A percentile compares a stretch with the other conserved stretches of the same genome.
Conservation (phyloP, 345 rosid genomes). For the Noccaea bulbosa region DNA sequence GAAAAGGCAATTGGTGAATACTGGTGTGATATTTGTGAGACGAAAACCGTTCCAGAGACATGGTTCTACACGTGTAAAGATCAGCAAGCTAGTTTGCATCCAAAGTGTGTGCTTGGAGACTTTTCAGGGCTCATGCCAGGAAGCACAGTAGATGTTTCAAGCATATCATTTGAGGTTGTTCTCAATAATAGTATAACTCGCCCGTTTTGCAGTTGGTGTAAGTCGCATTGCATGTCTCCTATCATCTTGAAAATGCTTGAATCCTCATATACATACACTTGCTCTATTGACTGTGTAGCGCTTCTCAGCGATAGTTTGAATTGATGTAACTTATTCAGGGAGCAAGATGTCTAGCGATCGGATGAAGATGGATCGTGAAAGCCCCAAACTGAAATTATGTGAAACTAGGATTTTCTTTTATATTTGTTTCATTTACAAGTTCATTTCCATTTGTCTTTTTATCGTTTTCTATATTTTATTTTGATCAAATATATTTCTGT, state of each 20-base stretch:
- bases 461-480: no score
- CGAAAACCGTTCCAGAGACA: not conserved
- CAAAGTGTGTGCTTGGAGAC: not conserved
- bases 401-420: no score
- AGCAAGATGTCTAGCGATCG: no score
- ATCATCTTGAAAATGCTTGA: not conserved
- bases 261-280: not conserved
- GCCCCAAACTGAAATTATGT: no score
- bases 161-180: not conserved
- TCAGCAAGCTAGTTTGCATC: not conserved
- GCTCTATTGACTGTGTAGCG: not conserved
- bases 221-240: not conserved
- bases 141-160: not conserved
- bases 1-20: not conserved
- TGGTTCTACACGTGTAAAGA: conserved; percentile 1
- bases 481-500: no score
- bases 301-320: no score
- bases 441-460: no score
- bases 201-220: not conserved
- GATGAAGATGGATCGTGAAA: no score
- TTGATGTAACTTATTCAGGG: no score
- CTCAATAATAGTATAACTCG: not conserved
- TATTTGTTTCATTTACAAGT: no score
- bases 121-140: not conserved
- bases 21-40: not conserved